Evolutionary conservation across 2,329 filamentous ascomycete genomes (phyloP).

Genomic region (Clonostachys chloroleuca): DNA sequence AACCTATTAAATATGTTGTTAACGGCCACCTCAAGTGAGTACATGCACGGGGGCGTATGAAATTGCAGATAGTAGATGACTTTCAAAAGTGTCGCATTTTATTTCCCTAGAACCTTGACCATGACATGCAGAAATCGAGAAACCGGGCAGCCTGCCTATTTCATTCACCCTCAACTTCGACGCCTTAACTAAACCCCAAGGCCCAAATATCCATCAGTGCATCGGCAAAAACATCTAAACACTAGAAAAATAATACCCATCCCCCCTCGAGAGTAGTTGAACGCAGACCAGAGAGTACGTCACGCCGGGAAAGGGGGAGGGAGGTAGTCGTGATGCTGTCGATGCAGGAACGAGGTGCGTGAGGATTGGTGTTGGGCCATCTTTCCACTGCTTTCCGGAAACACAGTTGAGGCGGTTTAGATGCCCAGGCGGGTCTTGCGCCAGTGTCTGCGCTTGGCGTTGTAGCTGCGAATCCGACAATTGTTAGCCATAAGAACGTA

Average conservation of each 20-base stretch:
- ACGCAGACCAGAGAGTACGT: not conserved
- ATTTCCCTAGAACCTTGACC: constrained; percentile 40
- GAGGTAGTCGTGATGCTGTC: not conserved
- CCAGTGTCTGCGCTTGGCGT: constrained; percentile 99
- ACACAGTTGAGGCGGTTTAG: constrained; percentile 56
- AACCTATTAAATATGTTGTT: too few relatives aligned
- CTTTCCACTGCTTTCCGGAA: constrained; percentile 9
- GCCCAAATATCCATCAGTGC: too few relatives aligned
- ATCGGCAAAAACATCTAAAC: too few relatives aligned
- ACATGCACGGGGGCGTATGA: too few relatives aligned
- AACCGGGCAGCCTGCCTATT: constrained; percentile 23
- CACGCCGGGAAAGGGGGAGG: not conserved
- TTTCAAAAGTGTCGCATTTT: constrained; percentile 29
- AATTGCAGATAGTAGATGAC: too few relatives aligned
- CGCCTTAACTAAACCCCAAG: constrained; percentile 6
- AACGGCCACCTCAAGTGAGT: too few relatives aligned
- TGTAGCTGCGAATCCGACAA: constrained; percentile 67
- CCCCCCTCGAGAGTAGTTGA: too few relatives aligned
- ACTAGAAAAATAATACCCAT: too few relatives aligned
- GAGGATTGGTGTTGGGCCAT: not conserved
- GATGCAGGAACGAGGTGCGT: too few relatives aligned
- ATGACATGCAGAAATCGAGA: constrained; percentile 39
- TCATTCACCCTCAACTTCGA: constrained; percentile 14
- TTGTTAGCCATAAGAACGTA: not conserved
- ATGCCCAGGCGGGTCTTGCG: constrained; percentile 99